phyloP scores from a whole-genome alignment of 441 rosid species.

The Gossypium davidsonii region DNA sequence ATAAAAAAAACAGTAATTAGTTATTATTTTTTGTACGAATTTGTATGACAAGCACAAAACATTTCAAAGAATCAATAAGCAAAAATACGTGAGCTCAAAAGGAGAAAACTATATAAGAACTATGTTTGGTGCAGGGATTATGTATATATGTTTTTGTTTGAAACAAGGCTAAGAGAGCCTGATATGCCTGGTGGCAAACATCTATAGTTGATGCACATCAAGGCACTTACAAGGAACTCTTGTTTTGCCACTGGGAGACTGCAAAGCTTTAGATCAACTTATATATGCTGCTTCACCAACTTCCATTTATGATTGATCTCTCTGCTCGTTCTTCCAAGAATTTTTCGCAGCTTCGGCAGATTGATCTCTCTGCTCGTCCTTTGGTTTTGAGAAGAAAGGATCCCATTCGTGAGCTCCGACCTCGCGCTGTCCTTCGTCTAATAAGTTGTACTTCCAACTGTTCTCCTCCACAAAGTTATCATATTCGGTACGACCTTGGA shows the following conservation, averaged over 20 bases:
- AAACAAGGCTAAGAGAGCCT: conserved; percentile 6
- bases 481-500: conserved; percentile 67
- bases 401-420: conserved; percentile 92
- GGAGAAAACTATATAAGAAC: conserved; percentile 9
- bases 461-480: conserved; percentile 91
- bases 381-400: conserved; percentile 95
- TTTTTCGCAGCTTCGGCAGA: conserved; percentile 80
- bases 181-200: conserved; percentile 12
- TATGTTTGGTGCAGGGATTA: conserved; percentile 16
- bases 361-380: conserved; percentile 52
- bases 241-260: background rate
- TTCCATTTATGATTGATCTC: conserved; percentile 39
- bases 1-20: background rate
- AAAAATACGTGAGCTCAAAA: conserved; percentile 8
- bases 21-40: conserved; percentile 6
- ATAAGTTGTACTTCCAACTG: conserved; percentile 84
- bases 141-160: conserved; percentile 15
- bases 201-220: conserved; percentile 12
- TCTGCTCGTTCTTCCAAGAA: conserved; percentile 88
- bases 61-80: conserved; percentile 14
- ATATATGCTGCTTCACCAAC: conserved; percentile 8
- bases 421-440: conserved; percentile 81
- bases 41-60: conserved; percentile 1
- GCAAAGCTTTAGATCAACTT: conserved; percentile 9
- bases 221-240: conserved; percentile 8